Percentiles rank a stretch among this genome's conserved stretches.
Evolutionary conservation across 176 grass and related monocot species (phyloP).

Genomic region (Ensete glaucum): DNA sequence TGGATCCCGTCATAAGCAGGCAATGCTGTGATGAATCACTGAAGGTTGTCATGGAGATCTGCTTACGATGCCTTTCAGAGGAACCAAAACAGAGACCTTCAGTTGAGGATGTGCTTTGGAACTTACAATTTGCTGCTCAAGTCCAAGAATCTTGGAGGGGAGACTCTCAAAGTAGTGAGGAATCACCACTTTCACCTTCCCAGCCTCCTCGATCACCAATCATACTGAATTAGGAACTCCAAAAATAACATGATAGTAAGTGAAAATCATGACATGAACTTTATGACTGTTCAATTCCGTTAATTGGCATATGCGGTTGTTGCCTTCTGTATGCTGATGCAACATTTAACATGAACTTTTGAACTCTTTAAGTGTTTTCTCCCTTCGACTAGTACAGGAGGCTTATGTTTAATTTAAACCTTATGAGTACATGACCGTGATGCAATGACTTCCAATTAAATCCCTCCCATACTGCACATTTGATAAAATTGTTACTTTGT

Average conservation of each 20-base stretch:
- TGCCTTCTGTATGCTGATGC: neutral
- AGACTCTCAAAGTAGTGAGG: conserved; percentile 53
- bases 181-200: conserved; percentile 41
- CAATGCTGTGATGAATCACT: conserved; percentile 67
- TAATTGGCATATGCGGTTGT: neutral
- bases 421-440: too few species aligned
- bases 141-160: conserved; percentile 61
- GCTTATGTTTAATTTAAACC: too few species aligned
- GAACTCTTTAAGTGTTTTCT: neutral
- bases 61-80: conserved; percentile 69
- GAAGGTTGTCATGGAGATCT: conserved; percentile 74
- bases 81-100: conserved; percentile 66
- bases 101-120: conserved; percentile 89
- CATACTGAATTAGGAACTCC: neutral
- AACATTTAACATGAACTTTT: neutral
- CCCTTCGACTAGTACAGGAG: neutral
- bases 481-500: too few species aligned
- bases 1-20: conserved; percentile 46
- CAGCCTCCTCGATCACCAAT: neutral
- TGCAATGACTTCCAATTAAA: too few species aligned
- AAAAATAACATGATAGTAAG: neutral
- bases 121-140: conserved; percentile 89
- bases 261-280: neutral
- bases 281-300: neutral
- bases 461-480: too few species aligned